phyloP scores from a whole-genome alignment of 139 green algal genomes.

The Ostreobium quekettii region DNA sequence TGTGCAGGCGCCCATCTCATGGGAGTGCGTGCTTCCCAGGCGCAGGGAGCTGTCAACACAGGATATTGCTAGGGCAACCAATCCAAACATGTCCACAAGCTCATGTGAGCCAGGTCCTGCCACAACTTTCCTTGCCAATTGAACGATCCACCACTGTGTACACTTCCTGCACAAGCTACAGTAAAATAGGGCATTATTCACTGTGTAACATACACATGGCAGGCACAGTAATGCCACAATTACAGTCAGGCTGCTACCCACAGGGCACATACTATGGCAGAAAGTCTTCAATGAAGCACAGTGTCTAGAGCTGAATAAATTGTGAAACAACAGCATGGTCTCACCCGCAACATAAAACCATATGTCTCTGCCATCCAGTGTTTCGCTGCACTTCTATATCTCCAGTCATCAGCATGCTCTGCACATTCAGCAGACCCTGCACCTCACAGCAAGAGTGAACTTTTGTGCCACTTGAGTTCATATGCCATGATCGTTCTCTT shows the following conservation, averaged over 20 bases:
- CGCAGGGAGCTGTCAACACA: too few species aligned
- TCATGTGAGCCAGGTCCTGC: too few species aligned
- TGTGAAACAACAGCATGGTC: neutral
- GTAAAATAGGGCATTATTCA: too few species aligned
- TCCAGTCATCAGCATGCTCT: neutral
- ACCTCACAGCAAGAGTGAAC: neutral
- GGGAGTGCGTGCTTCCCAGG: too few species aligned
- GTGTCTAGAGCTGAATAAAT: neutral
- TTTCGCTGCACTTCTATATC: neutral
- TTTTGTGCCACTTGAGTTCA: neutral
- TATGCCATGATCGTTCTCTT: neutral
- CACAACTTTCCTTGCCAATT: too few species aligned
- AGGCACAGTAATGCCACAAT: neutral
- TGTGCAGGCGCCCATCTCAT: too few species aligned
- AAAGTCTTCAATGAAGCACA: neutral
- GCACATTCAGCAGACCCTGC: neutral
- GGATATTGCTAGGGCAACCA: too few species aligned
- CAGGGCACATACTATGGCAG: neutral
- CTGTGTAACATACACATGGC: neutral
- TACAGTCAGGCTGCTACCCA: neutral
- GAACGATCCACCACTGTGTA: too few species aligned
- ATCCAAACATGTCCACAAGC: too few species aligned
- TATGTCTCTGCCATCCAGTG: conserved; percentile 20
- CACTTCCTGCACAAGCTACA: too few species aligned
- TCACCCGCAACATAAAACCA: conserved; percentile 4